Evolutionary conservation across 495 filamentous ascomycete species (phyloP), one percentile per base, ranked within the genome.

Genomic region (Cudoniella acicularis): DNA sequence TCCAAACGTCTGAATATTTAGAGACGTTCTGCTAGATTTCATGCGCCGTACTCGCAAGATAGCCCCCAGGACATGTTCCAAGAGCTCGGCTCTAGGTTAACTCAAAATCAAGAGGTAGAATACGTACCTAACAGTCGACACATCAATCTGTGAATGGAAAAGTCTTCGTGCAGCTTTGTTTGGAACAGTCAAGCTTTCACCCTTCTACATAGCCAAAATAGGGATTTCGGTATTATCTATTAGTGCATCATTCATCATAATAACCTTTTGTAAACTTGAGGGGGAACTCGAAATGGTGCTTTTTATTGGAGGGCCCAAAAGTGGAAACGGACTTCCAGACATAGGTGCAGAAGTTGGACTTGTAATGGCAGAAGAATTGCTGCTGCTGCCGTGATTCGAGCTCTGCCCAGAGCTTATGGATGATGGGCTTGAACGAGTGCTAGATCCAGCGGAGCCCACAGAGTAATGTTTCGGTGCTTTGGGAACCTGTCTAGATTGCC

Each of bases 171-270:
- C 77, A 22, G 86, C 85, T 64, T 73, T 77, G 60, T 91, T 91
- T 13, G 83, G 79, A 48, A 88, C 76, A 2, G 78, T 81, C 23
- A 89, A 76, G 49, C 81, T 85, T 40, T 81, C 80, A 61, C 90
- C 87, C 60, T 83, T 81, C 87, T 86, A 90, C 82, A 89, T 83
- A 13, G 84, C 83, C 22, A 89, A 74, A 17, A 88, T 81, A 9
- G 87, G 86, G 46, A 86, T 80, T 52, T 83, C 78, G 49, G 86
- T 86, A 40, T 79, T 81, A 61, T 90, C 84, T 4, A 90, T 70
- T 24, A 90, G 77, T 10, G 84, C 84, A 72, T 89, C 87, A 64
- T 89, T 89, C 75, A 90, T 79, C 49, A 81, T 72, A 25, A 75
- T 80, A 42, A 87, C 73, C 66, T 88, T 90, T 62, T 87, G 80